Base-by-base conservation (phyloP, 345 rosid species). In the Euphorbia lathyris region DNA sequence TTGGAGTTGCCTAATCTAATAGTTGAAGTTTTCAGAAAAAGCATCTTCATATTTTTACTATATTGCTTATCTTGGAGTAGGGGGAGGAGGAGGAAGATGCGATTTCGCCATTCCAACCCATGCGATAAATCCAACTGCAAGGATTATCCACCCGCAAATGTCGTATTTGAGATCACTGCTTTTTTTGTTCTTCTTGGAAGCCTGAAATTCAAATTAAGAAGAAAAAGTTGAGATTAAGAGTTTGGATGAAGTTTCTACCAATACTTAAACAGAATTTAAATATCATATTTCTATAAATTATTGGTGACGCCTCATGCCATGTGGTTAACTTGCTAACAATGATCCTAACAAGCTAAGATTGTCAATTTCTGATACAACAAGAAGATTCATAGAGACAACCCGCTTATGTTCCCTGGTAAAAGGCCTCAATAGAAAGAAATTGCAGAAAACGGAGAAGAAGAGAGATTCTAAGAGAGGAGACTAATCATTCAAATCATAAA, bases 61-160 rank as follows among this genome's bases (percentile, higher is more conserved):
- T 29, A 40, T 36, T 13, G 60, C 73, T 75, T 75, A 81, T 77
- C 75, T 65, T n/a, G 79, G 57, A 66, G 83, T 77, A 66, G 78
- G 73, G 60, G 80, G 74, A 30, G 83, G 68, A 17, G 79, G 58
- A 43, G 76, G 69, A 53, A 55, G 30, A 22, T 67, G 22, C 51
- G 68, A 38, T 62, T 61, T 76, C 26, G 80, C 80, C 59, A 76
- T 59, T 64, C 80, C 76, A 48, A 76, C 32, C 72, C 76, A 76
- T 0, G 80, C 53, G 43, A 71, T n/a, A 42, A 76, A 14, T 57
- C 80, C 80, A 45, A 71, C 72, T 2, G 76, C 80, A 30, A 76
- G 80, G 36, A 76, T 62, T 60, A 72, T 57, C 76, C 80, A 76
- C 68, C 76, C 76, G n/a, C 36, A 67, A 34, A 76, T 63, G 36